A percentile compares a stretch with the other conserved stretches of the same genome.
Conservation (phyloP, 495 filamentous ascomycete species). For the Aspergillus panamensis region DNA sequence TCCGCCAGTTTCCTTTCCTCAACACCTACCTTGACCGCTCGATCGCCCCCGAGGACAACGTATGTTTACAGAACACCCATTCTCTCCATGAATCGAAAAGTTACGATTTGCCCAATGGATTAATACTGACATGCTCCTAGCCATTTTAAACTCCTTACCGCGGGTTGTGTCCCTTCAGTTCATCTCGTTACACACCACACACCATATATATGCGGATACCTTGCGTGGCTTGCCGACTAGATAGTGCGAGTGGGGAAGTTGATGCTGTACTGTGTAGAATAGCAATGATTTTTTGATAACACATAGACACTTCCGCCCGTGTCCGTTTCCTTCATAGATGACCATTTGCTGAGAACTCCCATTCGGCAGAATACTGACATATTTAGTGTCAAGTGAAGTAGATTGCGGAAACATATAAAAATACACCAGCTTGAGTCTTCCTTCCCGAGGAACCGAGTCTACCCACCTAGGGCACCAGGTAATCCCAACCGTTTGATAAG, state of each 20-base stretch:
- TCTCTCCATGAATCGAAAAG: not conserved
- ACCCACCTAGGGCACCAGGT: too few relatives aligned
- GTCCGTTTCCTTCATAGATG: not conserved
- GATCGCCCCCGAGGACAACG: constrained; percentile 63
- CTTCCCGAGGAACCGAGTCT: too few relatives aligned
- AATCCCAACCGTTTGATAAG: too few relatives aligned
- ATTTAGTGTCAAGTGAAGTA: too few relatives aligned
- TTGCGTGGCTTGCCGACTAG: constrained; percentile 12
- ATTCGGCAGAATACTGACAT: too few relatives aligned
- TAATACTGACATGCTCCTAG: constrained; percentile 30
- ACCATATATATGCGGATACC: constrained; percentile 8
- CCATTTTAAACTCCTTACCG: constrained; percentile 40
- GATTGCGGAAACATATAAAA: too few relatives aligned
- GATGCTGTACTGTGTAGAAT: constrained; percentile 32
- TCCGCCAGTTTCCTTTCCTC: constrained; percentile 59
- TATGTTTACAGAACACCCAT: constrained; percentile 24
- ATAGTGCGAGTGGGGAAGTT: constrained; percentile 9
- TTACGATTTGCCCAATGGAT: not conserved
- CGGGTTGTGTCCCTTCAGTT: constrained; percentile 13
- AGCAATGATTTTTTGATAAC: constrained; percentile 38
- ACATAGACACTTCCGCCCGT: constrained; percentile 31
- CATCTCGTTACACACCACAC: constrained; percentile 8
- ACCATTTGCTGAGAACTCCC: too few relatives aligned
- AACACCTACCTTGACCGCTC: constrained; percentile 55
- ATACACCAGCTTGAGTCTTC: too few relatives aligned